A percentile compares a stretch with the other conserved stretches of the same genome.
Evolutionary conservation across 2,329 filamentous ascomycete species (phyloP).

Genomic region (Zymoseptoria ardabiliae): DNA sequence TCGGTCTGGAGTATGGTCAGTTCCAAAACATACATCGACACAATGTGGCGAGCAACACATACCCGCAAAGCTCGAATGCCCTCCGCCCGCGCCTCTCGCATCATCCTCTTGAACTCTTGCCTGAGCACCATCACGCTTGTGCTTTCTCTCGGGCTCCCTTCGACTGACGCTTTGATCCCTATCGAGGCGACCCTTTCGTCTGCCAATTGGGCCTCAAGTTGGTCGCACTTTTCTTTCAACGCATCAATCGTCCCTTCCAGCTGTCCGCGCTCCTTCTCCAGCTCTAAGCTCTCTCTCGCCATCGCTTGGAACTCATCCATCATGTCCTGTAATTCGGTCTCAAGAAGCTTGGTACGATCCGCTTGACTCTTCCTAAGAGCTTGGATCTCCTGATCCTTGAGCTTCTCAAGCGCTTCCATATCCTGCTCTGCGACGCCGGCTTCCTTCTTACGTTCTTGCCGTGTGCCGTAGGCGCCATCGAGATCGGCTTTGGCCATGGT

Average conservation of each 20-base stretch:
- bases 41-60: slow-evolving; percentile 30
- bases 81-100: slow-evolving; percentile 63
- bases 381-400: slow-evolving; percentile 42
- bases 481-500: slow-evolving; percentile 89
- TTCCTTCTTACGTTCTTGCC: slow-evolving; percentile 61
- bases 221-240: slow-evolving; percentile 56
- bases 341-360: slow-evolving; percentile 41
- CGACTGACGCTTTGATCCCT: slow-evolving; percentile 50
- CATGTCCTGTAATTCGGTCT: slow-evolving; percentile 60
- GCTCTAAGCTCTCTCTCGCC: slow-evolving; percentile 61
- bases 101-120: slow-evolving; percentile 75
- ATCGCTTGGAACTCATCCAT: slow-evolving; percentile 63
- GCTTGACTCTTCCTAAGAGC: slow-evolving; percentile 21
- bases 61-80: slow-evolving; percentile 59
- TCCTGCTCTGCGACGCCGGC: slow-evolving; percentile 51
- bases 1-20: slow-evolving; percentile 48
- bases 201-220: slow-evolving; percentile 54
- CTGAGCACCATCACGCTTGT: slow-evolving; percentile 63
- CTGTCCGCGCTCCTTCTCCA: slow-evolving; percentile 61
- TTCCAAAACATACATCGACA: neutral
- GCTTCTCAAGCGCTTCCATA: slow-evolving; percentile 35
- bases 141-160: slow-evolving; percentile 38
- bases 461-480: slow-evolving; percentile 84
- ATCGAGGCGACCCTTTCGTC: slow-evolving; percentile 63
- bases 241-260: slow-evolving; percentile 58